Conservation (phyloP, 257 asterid species). For the Jaltomata sinuosa region DNA sequence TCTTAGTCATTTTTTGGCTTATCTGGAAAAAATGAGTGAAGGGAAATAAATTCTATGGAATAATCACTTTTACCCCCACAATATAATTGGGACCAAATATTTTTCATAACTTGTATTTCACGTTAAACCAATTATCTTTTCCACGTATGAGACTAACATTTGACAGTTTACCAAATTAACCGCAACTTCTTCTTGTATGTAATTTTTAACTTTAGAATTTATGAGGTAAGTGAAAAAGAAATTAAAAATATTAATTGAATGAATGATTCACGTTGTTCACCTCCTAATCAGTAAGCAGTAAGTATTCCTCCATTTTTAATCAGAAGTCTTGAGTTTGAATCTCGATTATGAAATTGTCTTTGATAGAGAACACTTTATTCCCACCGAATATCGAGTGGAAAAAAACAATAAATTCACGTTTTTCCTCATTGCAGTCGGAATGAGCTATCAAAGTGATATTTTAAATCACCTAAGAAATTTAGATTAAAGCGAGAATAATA, state of each 20-base stretch:
- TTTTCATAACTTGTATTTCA: background rate
- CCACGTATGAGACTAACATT: background rate
- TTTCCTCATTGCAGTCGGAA: background rate
- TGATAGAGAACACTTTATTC: background rate
- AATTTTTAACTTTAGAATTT: background rate
- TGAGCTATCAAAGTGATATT: background rate
- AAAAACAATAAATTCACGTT: background rate
- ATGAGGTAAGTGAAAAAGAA: background rate
- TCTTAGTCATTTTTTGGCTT: background rate
- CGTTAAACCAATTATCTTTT: background rate
- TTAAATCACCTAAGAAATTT: background rate
- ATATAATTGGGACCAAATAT: background rate
- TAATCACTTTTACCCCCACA: background rate
- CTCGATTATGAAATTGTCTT: rapidly evolving
- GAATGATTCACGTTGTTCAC: background rate
- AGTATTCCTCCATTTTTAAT: background rate
- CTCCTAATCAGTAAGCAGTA: background rate
- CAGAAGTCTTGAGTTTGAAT: background rate
- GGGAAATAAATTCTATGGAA: background rate
- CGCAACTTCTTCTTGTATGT: background rate
- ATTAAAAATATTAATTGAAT: background rate
- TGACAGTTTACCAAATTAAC: background rate
- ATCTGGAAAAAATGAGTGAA: background rate
- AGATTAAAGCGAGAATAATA: background rate
- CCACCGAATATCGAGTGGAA: background rate